Base-by-base conservation (phyloP, 2,329 filamentous ascomycete genomes). In the Colletotrichum sp. region DNA sequence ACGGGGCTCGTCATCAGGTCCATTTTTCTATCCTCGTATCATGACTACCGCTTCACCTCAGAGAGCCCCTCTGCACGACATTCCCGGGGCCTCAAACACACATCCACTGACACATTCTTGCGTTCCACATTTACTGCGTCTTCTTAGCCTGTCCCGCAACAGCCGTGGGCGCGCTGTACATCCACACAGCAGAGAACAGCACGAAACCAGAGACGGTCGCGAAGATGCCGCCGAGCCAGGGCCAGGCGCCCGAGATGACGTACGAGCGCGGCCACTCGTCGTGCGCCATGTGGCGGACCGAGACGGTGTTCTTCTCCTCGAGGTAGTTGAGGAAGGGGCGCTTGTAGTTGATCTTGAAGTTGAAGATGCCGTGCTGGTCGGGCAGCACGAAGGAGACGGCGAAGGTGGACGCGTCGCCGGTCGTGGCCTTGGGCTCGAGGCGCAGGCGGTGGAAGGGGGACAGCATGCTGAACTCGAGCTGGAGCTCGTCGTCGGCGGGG, bases 341-440 rank as follows among this genome's bases (percentile, higher is more conserved):
- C 89, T 98, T 98, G 90, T 99, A 98, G 90, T 98, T 98, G 85
- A 99, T 91, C 83, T 93, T 92, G 91, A 99, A 99, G 88, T 98
- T 98, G 91, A 99, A 99, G 87, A 99, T 98, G 83, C 97, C 97
- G 88, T 99, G 97, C 87, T 99, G 97, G 84, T 99, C 97, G 6
- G 97, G 97, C 6, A 96, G 91, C 78, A 90, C 94, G 87, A 99
- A 98, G 28, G 91, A 90, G 62, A 91, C 90, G 78, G 90, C 90
- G 88, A 93, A 99, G 77, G 94, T 90, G 66, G 95, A 93, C 78
- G 93, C 92, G 80, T 95, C 93, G 71, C 89, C 85, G 2, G 92
- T 93, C 30, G 88, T 89, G 36, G 86, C 85, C 12, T 88, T 84
- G 16, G 92, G 90, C 10, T 87, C 81, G 36, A 99, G 92, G 76